Percentiles rank a stretch among this genome's conserved stretches.
Conservation (phyloP, 352 stramenopile species). For the Pythium coloratum region DNA sequence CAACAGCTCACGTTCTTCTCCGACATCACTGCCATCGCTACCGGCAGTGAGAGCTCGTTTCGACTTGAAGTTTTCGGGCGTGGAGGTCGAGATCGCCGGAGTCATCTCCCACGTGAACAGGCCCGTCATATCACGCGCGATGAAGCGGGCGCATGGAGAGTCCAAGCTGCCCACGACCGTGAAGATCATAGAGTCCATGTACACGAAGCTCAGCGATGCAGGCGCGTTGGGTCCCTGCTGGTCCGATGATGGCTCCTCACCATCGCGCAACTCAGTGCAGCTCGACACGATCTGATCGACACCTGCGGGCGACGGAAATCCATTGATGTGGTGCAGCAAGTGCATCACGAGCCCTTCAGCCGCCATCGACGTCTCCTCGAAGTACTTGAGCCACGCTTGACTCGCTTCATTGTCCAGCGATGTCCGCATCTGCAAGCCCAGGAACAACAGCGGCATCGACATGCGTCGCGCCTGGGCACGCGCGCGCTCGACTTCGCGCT, state of each 20-base stretch:
- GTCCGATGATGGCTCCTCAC: slow-evolving; percentile 22
- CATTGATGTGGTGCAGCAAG: slow-evolving; percentile 84
- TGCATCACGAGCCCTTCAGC: slow-evolving; percentile 85
- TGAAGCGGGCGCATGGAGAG: slow-evolving; percentile 70
- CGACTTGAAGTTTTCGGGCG: slow-evolving; percentile 16
- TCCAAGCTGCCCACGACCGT: slow-evolving; percentile 82
- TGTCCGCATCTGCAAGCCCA: slow-evolving; percentile 83
- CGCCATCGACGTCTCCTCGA: slow-evolving; percentile 82
- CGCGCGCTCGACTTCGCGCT: slow-evolving; percentile 72
- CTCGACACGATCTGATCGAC: slow-evolving; percentile 85
- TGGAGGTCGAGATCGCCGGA: slow-evolving; percentile 13
- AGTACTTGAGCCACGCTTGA: slow-evolving; percentile 74
- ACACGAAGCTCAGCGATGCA: slow-evolving; percentile 79
- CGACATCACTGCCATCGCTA: neutral
- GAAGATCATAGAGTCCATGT: slow-evolving; percentile 88
- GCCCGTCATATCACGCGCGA: slow-evolving; percentile 84
- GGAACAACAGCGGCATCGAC: slow-evolving; percentile 83
- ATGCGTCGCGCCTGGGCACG: slow-evolving; percentile 61
- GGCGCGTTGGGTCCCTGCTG: slow-evolving; percentile 26
- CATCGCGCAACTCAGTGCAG: slow-evolving; percentile 68
- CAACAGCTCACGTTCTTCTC: slow-evolving; percentile 38
- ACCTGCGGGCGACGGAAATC: slow-evolving; percentile 77
- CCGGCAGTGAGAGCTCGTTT: slow-evolving; percentile 10
- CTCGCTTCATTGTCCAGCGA: slow-evolving; percentile 74
- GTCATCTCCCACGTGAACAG: slow-evolving; percentile 84